Conservation (phyloP, 1,284 basidiomycete genomes). For the Pascua guehoae region DNA sequence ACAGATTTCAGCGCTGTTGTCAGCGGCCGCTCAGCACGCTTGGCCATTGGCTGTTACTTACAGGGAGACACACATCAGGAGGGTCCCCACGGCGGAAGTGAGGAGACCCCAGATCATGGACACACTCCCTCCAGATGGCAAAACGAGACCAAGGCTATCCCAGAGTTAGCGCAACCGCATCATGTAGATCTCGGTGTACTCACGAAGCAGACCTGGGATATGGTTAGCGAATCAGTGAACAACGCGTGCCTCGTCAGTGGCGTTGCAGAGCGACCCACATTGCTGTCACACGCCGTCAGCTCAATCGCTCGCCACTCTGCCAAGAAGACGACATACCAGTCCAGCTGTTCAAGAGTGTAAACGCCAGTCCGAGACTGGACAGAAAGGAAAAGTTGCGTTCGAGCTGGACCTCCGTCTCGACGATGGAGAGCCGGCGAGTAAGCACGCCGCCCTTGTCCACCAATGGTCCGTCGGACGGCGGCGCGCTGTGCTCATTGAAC, state of each 20-base stretch:
- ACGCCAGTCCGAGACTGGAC: constrained; percentile 13
- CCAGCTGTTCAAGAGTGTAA: constrained; percentile 19
- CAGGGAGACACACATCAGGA: constrained; percentile 27
- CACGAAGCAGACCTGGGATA: background rate
- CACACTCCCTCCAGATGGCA: constrained; percentile 38
- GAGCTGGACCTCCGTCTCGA: constrained; percentile 4
- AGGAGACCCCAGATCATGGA: constrained; percentile 42
- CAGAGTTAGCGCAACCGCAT: background rate
- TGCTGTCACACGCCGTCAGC: constrained; percentile 4
- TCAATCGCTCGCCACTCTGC: background rate
- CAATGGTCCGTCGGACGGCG: too few species aligned
- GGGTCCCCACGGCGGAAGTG: constrained; percentile 25
- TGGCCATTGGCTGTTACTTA: background rate
- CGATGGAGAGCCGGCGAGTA: background rate
- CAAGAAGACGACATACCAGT: background rate
- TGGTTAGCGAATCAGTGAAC: background rate
- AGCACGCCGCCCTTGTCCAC: too few species aligned
- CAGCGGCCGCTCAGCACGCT: background rate
- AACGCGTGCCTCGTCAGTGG: too few species aligned
- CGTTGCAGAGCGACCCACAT: background rate
- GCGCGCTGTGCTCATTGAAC: too few species aligned
- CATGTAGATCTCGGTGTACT: constrained; percentile 2
- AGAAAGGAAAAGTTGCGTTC: constrained; percentile 20
- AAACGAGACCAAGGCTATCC: constrained; percentile 5
- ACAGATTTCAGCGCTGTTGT: constrained; percentile 3